Conservation (phyloP, 1,139 yeast genomes). For the Pneumocystis canis region DNA sequence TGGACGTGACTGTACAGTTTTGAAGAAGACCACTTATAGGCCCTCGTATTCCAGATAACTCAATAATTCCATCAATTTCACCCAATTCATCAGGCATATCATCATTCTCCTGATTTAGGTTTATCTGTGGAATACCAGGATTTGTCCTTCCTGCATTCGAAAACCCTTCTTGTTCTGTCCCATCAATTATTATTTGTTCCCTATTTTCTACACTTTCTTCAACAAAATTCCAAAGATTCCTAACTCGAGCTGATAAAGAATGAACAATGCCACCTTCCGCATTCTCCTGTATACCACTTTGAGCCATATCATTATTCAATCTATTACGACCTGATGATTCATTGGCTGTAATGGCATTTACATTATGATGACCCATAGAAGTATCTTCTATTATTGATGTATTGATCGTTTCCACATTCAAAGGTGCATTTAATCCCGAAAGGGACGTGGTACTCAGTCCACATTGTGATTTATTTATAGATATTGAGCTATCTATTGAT, state of each 20-base stretch:
- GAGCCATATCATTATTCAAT: neutral
- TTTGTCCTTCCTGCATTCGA: neutral
- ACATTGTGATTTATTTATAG: neutral
- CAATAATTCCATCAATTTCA: neutral
- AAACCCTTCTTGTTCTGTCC: neutral
- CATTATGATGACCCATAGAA: neutral
- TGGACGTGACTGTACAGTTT: conserved; percentile 15
- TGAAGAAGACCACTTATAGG: conserved; percentile 20
- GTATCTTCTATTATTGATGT: neutral
- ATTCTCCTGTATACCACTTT: neutral
- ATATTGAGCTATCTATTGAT: neutral
- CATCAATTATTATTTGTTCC: neutral
- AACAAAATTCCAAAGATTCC: neutral
- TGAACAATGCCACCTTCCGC: neutral
- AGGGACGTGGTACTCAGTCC: neutral
- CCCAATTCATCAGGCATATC: neutral
- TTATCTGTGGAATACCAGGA: neutral
- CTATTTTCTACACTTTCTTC: neutral
- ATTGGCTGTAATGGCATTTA: neutral
- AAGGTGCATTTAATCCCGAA: neutral
- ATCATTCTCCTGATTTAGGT: neutral
- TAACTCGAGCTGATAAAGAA: neutral
- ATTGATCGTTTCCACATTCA: neutral
- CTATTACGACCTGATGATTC: neutral
- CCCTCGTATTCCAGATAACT: conserved; percentile 20